Evolutionary conservation across 495 filamentous ascomycete species (phyloP).

Genomic region (Neurospora pannonica): DNA sequence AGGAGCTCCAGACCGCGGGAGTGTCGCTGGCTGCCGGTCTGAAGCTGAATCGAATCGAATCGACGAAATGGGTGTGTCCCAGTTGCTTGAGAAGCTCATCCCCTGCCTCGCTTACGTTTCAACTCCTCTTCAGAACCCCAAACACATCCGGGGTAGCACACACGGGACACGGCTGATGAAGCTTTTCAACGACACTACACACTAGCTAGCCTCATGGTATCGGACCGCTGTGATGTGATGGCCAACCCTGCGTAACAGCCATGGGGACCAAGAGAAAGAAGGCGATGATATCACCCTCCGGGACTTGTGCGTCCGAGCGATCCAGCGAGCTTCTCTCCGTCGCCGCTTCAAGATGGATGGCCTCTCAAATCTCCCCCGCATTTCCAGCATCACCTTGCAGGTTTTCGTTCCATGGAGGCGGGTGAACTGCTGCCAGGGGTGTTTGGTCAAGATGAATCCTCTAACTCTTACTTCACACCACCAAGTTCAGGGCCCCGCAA

Average conservation of each 20-base stretch:
- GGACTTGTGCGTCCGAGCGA: background rate
- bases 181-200: background rate
- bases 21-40: background rate
- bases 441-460: background rate
- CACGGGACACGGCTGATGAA: background rate
- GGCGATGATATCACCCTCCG: background rate
- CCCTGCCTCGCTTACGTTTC: background rate
- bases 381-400: background rate
- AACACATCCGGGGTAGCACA: background rate
- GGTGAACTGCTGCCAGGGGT: background rate
- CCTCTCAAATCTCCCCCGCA: background rate
- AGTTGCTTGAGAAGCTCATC: background rate
- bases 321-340: background rate
- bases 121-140: background rate
- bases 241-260: background rate
- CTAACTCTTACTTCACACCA: background rate
- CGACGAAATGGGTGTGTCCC: background rate
- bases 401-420: background rate
- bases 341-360: background rate
- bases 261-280: background rate
- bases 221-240: background rate
- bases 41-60: background rate
- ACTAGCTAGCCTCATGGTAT: background rate
- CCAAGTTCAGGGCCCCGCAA: background rate
- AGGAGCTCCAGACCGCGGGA: background rate